A percentile compares a stretch with the other conserved stretches of the same genome.
These are phyloP conservation scores for Xerocomellus amylosporus DNA, from an alignment of 768 basidiomycete species.

Conservation along the genomic window DNA sequence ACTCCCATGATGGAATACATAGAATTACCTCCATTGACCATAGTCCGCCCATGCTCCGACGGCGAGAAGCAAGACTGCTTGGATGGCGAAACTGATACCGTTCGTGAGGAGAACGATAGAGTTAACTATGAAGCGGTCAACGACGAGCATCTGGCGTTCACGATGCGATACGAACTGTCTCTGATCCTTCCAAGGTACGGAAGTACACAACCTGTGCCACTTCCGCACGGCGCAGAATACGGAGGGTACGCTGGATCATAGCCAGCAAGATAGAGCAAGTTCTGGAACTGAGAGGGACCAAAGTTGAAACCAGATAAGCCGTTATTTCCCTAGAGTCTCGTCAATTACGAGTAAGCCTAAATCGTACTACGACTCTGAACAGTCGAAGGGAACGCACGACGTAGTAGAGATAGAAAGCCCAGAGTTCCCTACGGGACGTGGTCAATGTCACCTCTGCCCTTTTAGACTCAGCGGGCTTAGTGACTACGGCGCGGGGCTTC, in stretches of 20 bases:
- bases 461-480: not conserved
- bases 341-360: not conserved
- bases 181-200: constrained; percentile 61
- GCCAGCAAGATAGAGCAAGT: constrained; percentile 68
- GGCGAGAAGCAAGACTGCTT: constrained; percentile 60
- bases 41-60: constrained; percentile 83
- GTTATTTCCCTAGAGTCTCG: constrained; percentile 51
- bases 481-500: not conserved
- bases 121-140: constrained; percentile 48
- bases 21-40: constrained; percentile 64
- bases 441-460: constrained; percentile 9
- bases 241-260: constrained; percentile 63
- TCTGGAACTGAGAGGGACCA: constrained; percentile 74
- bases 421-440: constrained; percentile 51
- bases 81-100: constrained; percentile 75
- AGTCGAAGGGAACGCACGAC: constrained; percentile 31
- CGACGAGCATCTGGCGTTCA: not conserved
- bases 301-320: constrained; percentile 69
- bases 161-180: constrained; percentile 45
- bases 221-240: constrained; percentile 48
- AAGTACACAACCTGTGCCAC: constrained; percentile 55
- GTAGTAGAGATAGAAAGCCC: constrained; percentile 62
- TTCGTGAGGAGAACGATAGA: constrained; percentile 78
- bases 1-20: not conserved
- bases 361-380: not conserved